Evolutionary conservation across 2,329 filamentous ascomycete genomes (phyloP), one percentile per base, ranked within the genome.

Genomic region (Paecilomyces sp.): DNA sequence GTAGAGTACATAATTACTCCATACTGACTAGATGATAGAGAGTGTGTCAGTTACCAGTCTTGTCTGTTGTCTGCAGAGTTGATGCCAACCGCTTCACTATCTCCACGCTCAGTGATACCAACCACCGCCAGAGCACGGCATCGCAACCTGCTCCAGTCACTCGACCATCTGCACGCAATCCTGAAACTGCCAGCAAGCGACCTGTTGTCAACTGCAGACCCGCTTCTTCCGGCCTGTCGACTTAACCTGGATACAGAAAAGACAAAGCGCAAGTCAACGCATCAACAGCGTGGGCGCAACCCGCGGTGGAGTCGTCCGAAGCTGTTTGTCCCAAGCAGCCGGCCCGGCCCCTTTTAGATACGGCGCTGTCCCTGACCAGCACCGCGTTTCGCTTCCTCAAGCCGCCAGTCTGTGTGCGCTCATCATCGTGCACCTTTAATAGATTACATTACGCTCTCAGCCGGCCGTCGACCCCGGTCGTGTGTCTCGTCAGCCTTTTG

Each of bases 401-500:
- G 41, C 15, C 41, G n/a, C 41, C n/a, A 47, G 41, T 47, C n/a
- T 47, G 41, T 18, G 36, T n/a, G 25, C 25, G 25, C 25, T 28
- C 25, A 28, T n/a, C 41, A n/a, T 47, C 36, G 36, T 15, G 36
- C 36, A 47, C 13, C 36, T 47, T 33, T n/a, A 47, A 18, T 47
- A 18, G 41, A 22, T 18, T 47, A n/a, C 15, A 47, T 18, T 47
- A 47, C 41, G n/a, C 41, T 47, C 41, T 8, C 41, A 47, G 41
- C 36, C 13, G 15, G 36, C 41, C 41, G 41, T 47, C 41, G n/a
- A 47, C 41, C 41, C 41, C n/a, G 41, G 41, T 47, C 41, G 41
- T 47, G 18, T 18, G 41, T 47, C n/a, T 47, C 41, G 41, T 47
- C 41, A 18, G 41, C 41, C 57, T 61, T 57, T 64, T 24, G 54